Percentiles rank a stretch among this genome's conserved stretches.
Evolutionary conservation across 164 flowering plant species (phyloP).

Genomic region (Liquidambar formosana): DNA sequence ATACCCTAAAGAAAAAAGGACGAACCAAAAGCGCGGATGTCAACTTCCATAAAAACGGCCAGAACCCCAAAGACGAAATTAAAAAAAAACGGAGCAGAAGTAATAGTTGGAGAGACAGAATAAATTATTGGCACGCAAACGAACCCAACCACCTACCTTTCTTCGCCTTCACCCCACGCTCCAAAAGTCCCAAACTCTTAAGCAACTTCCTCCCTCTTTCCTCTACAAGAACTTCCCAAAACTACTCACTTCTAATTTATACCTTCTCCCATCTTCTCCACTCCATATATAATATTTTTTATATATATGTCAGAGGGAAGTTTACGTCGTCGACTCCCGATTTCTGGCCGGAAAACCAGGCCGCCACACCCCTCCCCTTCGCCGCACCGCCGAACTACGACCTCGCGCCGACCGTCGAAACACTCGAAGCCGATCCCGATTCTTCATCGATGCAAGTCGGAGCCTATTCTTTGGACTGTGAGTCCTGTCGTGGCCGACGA

Average conservation of each 20-base stretch:
- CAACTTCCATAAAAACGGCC: too few species aligned
- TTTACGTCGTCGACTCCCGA: conserved; percentile 23
- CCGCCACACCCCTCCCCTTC: conserved; percentile 28
- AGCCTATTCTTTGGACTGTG: conserved; percentile 36
- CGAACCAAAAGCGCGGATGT: too few species aligned
- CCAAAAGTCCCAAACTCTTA: background rate
- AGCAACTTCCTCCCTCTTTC: conserved; percentile 13
- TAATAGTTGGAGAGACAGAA: background rate
- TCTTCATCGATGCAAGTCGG: conserved; percentile 46
- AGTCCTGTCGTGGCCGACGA: background rate
- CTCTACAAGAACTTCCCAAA: conserved; percentile 3
- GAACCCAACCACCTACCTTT: background rate
- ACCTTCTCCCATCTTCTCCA: too few species aligned
- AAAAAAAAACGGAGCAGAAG: background rate
- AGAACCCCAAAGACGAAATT: too few species aligned
- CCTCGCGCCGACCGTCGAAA: conserved; percentile 21
- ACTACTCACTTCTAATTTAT: too few species aligned
- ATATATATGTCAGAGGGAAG: conserved; percentile 33
- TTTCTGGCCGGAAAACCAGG: conserved; percentile 16
- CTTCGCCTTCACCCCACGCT: too few species aligned
- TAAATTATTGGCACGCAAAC: background rate
- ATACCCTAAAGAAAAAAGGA: too few species aligned
- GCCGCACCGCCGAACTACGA: conserved; percentile 16
- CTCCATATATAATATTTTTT: background rate
- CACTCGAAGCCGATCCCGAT: conserved; percentile 24